phyloP scores from a whole-genome alignment of 2,329 filamentous ascomycete genomes.

The Cercospora canescens region DNA sequence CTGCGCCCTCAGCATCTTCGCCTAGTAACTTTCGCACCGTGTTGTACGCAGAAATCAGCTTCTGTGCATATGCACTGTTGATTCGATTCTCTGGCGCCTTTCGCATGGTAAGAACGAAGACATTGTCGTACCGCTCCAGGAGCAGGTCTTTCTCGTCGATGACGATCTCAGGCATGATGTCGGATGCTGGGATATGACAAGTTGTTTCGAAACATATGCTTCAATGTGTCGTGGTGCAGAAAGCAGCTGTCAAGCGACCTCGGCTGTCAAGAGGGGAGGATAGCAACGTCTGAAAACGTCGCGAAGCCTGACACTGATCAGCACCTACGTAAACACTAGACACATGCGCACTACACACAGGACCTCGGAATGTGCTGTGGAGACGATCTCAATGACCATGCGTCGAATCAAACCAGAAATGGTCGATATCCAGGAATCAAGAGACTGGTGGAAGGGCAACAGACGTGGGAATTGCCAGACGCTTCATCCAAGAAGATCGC shows the following conservation, averaged over 20 bases:
- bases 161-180: constrained; percentile 29
- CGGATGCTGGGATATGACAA: neutral
- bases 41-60: constrained; percentile 53
- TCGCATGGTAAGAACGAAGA: constrained; percentile 57
- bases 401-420: neutral
- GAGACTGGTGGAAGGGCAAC: neutral
- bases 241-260: constrained; percentile 29
- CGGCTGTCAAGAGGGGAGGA: constrained; percentile 1
- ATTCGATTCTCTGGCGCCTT: constrained; percentile 57
- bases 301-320: neutral
- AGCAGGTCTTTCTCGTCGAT: constrained; percentile 45
- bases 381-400: neutral
- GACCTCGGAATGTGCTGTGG: neutral
- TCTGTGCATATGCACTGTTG: constrained; percentile 52
- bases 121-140: constrained; percentile 46
- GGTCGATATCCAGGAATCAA: too few species aligned
- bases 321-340: neutral
- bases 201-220: neutral
- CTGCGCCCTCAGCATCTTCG: constrained; percentile 51
- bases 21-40: constrained; percentile 50
- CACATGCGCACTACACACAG: neutral
- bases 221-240: constrained; percentile 1
- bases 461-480: neutral
- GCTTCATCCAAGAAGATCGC: neutral
- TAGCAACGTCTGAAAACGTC: neutral